Evolutionary conservation across 495 filamentous ascomycete species (phyloP).

Genomic region (Bombardia bombarda): DNA sequence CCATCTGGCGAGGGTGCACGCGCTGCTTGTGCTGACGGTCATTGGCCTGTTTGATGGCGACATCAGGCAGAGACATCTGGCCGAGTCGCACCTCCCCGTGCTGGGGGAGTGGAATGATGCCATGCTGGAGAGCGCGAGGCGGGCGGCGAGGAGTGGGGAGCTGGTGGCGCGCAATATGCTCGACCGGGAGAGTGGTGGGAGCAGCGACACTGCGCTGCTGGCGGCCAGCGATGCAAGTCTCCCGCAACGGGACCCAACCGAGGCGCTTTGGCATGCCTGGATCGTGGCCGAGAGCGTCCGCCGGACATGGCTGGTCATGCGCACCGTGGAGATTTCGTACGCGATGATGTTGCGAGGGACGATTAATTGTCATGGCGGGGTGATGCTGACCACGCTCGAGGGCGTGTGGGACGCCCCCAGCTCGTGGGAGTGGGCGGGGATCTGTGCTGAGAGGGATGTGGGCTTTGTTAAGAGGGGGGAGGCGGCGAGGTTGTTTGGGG

Average conservation of each 20-base stretch:
- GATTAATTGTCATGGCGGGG: conserved; percentile 20
- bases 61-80: conserved; percentile 37
- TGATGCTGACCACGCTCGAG: conserved; percentile 20
- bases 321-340: conserved; percentile 18
- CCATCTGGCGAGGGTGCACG: conserved; percentile 38
- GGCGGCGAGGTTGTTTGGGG: conserved; percentile 10
- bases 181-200: too few relatives aligned
- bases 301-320: conserved; percentile 20
- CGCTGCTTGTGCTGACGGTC: conserved; percentile 43
- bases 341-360: conserved; percentile 22
- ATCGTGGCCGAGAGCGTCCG: conserved; percentile 29
- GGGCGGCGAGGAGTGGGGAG: too few relatives aligned
- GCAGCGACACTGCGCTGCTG: too few relatives aligned
- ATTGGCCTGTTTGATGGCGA: conserved; percentile 53
- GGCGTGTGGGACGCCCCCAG: conserved; percentile 30
- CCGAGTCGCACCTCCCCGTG: conserved; percentile 36
- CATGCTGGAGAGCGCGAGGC: conserved; percentile 22
- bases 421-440: conserved; percentile 16
- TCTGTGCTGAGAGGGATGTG: not conserved
- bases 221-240: too few relatives aligned
- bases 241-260: too few relatives aligned
- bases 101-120: conserved; percentile 33
- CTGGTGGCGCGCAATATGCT: too few relatives aligned
- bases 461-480: conserved; percentile 10
- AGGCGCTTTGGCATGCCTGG: too few relatives aligned